phyloP scores from a whole-genome alignment of 805 yeast species.

The Candida vaughaniae region DNA sequence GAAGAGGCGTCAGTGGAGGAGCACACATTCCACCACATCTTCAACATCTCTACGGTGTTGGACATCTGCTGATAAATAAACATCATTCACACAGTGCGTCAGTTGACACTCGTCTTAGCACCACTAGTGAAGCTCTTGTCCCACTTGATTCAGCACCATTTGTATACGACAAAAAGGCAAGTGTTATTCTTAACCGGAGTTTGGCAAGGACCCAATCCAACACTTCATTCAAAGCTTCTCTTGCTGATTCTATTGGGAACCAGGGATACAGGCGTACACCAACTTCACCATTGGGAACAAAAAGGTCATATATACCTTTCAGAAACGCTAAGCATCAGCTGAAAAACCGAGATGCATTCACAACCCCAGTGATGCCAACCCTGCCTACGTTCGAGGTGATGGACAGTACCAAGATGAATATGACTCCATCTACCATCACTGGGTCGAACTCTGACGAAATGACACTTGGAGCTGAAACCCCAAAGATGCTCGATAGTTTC shows the following conservation, averaged over 20 bases:
- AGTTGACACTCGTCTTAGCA: constrained; percentile 57
- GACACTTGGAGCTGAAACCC: constrained; percentile 1
- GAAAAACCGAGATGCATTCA: constrained; percentile 18
- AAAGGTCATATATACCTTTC: constrained; percentile 43
- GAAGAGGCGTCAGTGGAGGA: constrained; percentile 1
- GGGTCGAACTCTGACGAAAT: constrained; percentile 11
- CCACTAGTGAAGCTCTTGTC: constrained; percentile 40
- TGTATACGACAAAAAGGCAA: constrained; percentile 75
- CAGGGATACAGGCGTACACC: constrained; percentile 11
- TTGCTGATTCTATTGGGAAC: constrained; percentile 61
- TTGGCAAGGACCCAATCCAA: constrained; percentile 73
- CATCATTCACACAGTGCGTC: constrained; percentile 53
- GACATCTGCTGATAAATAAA: background rate
- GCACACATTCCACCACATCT: constrained; percentile 2
- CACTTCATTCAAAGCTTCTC: constrained; percentile 70
- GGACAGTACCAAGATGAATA: constrained; percentile 1
- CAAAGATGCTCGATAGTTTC: constrained; percentile 26
- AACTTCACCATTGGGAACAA: constrained; percentile 15
- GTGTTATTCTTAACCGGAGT: constrained; percentile 69
- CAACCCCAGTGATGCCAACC: constrained; percentile 23
- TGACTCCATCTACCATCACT: constrained; percentile 14
- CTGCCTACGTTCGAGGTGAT: constrained; percentile 21
- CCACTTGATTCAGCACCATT: constrained; percentile 75
- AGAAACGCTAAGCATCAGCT: constrained; percentile 28
- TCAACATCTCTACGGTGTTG: constrained; percentile 4